phyloP scores from a whole-genome alignment of 2,329 filamentous ascomycete species.

The Colletotrichum sp. region DNA sequence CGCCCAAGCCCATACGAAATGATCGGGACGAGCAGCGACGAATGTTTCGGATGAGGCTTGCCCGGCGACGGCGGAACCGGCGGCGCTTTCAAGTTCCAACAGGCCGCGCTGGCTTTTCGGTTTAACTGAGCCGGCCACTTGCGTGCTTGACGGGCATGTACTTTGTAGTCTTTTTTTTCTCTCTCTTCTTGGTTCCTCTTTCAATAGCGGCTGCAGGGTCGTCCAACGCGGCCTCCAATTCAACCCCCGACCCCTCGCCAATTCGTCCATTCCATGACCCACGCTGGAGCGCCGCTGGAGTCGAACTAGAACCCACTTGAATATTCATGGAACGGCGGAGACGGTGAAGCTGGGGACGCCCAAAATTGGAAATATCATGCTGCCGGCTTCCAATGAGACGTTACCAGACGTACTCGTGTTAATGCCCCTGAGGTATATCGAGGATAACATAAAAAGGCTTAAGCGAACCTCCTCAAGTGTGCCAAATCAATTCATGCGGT shows the following conservation, averaged over 20 bases:
- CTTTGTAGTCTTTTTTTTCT: neutral
- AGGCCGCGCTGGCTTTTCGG: neutral
- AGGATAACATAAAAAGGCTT: neutral
- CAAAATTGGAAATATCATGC: neutral
- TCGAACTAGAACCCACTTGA: slow-evolving; percentile 12
- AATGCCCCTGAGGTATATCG: neutral
- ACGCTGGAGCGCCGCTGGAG: neutral
- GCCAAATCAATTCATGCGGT: neutral
- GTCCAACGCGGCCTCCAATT: neutral
- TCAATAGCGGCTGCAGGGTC: slow-evolving; percentile 21
- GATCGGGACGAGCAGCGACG: neutral
- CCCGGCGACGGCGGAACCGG: neutral
- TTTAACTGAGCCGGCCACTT: neutral
- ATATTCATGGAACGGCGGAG: slow-evolving; percentile 10
- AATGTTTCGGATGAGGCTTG: neutral
- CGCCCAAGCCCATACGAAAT: neutral
- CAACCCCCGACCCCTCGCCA: neutral
- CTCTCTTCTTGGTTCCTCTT: slow-evolving; percentile 1
- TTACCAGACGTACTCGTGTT: neutral
- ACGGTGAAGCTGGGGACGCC: neutral
- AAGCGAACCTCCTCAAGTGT: neutral
- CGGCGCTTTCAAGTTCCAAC: neutral
- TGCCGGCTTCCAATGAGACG: neutral
- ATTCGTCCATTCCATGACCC: slow-evolving; percentile 9
- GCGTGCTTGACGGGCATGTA: neutral